Conservation (phyloP, 306 rosid species). For the Prunus armeniaca region DNA sequence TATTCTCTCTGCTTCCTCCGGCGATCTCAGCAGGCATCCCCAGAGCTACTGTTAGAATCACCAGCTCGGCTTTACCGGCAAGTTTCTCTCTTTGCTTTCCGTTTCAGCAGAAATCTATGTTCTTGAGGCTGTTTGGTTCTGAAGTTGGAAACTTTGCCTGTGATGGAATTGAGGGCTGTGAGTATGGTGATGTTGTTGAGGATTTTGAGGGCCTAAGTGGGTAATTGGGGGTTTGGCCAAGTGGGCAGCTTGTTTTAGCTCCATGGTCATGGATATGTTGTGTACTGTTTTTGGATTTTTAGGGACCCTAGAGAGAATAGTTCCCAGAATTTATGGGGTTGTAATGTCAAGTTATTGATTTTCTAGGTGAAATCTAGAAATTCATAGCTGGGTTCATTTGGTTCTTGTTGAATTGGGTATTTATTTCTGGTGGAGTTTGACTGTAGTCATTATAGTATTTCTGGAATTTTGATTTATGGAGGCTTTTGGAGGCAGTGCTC, state of each 20-base stretch:
- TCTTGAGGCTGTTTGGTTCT: not conserved
- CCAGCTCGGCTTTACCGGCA: not conserved
- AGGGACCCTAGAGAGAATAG: constrained; percentile 23
- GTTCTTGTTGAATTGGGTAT: constrained; percentile 23
- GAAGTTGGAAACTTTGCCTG: not conserved
- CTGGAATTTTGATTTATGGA: constrained; percentile 41
- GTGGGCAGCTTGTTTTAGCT: constrained; percentile 46
- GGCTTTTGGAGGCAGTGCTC: constrained; percentile 54
- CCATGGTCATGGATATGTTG: constrained; percentile 48
- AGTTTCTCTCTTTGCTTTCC: not conserved
- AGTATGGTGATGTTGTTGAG: not conserved
- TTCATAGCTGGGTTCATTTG: not conserved
- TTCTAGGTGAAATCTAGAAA: constrained; percentile 13
- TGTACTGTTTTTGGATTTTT: constrained; percentile 50
- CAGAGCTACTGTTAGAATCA: not conserved
- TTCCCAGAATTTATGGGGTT: not conserved
- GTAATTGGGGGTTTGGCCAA: constrained; percentile 30
- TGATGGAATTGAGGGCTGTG: not conserved
- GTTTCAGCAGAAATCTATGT: not conserved
- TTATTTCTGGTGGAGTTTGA: constrained; percentile 15
- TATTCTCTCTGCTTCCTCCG: constrained; percentile 9
- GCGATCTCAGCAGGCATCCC: not conserved
- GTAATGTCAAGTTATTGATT: constrained; percentile 16
- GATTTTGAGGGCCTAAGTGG: not conserved
- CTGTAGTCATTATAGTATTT: not conserved